phyloP scores from a whole-genome alignment of 768 basidiomycete species.

The Termitomyces sp. region DNA sequence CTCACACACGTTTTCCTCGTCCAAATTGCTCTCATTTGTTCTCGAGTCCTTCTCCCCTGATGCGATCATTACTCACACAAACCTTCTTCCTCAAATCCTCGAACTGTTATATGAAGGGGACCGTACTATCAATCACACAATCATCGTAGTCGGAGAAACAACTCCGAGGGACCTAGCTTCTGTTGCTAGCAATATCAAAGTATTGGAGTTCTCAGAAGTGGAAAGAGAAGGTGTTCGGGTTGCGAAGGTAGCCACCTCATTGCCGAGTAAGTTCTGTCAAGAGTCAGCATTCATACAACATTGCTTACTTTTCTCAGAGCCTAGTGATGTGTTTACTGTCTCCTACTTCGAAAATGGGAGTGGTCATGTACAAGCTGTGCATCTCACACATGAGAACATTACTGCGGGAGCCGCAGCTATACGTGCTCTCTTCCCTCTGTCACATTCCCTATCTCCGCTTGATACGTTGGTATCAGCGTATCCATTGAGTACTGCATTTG shows the following conservation, averaged over 20 bases:
- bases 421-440: conserved; percentile 71
- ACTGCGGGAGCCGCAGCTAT: conserved; percentile 87
- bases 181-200: conserved; percentile 48
- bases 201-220: conserved; percentile 67
- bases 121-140: conserved; percentile 42
- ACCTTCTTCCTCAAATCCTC: conserved; percentile 64
- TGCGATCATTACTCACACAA: conserved; percentile 70
- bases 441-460: conserved; percentile 60
- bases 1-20: conserved; percentile 62
- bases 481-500: conserved; percentile 71
- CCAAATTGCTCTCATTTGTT: conserved; percentile 59
- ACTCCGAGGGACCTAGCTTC: conserved; percentile 42
- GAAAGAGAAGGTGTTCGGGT: conserved; percentile 61
- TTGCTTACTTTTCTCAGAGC: conserved; percentile 34
- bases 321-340: conserved; percentile 64
- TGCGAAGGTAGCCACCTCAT: conserved; percentile 40
- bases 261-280: conserved; percentile 47
- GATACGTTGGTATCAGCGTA: conserved; percentile 81
- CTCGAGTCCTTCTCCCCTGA: conserved; percentile 64
- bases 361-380: conserved; percentile 56
- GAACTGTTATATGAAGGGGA: conserved; percentile 69
- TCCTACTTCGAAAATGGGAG: conserved; percentile 56
- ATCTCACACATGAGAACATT: conserved; percentile 79
- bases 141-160: conserved; percentile 73
- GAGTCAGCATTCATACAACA: not conserved